These are phyloP conservation scores for Saraca asoca DNA, from an alignment of 331 rosid species.

Conservation along the genomic window DNA sequence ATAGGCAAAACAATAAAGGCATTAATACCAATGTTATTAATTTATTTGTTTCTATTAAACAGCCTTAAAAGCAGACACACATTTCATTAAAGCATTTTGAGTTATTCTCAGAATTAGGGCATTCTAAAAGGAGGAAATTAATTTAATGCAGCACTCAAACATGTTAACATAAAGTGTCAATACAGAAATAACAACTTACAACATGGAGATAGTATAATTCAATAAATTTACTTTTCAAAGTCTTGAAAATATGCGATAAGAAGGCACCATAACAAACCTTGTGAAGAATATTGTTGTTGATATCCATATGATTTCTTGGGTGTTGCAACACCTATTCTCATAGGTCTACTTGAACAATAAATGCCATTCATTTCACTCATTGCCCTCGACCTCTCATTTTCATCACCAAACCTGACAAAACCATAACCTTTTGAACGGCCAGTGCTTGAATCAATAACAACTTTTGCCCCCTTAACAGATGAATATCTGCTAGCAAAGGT, in stretches of 20 bases:
- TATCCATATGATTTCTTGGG: constrained; percentile 90
- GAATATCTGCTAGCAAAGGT: constrained; percentile 74
- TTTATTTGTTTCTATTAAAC: neutral
- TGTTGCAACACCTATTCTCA: constrained; percentile 95
- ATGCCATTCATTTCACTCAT: constrained; percentile 90
- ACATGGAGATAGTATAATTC: constrained; percentile 2
- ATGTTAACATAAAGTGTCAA: neutral
- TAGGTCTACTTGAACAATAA: constrained; percentile 90
- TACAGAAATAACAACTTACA: neutral
- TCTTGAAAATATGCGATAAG: neutral
- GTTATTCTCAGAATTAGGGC: neutral
- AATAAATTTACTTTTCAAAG: neutral
- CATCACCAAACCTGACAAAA: constrained; percentile 97
- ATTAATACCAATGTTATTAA: no score
- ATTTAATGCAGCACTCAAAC: neutral
- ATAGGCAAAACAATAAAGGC: no score
- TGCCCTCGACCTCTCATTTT: constrained; percentile 88
- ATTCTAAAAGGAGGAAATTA: neutral
- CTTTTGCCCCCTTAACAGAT: constrained; percentile 95
- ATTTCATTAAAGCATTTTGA: neutral
- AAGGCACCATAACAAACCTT: constrained; percentile 59
- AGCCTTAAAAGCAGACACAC: neutral
- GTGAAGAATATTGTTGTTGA: constrained; percentile 88
- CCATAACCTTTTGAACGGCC: constrained; percentile 99
- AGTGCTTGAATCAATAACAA: constrained; percentile 88